These are phyloP conservation scores for Dipodascus geniculatus DNA, from an alignment of 805 yeast genomes.

Conservation along the genomic window DNA sequence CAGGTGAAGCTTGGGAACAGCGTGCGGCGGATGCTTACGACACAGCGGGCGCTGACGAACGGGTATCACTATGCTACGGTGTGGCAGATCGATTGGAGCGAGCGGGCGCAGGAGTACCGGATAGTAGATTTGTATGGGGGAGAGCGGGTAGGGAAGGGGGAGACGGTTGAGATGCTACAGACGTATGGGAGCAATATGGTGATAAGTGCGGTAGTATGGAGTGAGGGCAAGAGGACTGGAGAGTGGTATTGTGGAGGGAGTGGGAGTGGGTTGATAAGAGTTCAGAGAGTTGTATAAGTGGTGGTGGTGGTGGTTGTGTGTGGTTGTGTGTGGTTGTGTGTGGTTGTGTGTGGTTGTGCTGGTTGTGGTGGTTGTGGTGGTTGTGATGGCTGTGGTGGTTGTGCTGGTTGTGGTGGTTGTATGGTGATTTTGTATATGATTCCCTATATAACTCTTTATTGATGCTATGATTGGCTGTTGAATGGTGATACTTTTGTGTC, in stretches of 20 bases:
- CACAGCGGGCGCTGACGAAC: conserved; percentile 15
- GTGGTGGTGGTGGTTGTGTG: no score
- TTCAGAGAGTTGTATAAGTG: no score
- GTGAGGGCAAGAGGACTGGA: conserved; percentile 33
- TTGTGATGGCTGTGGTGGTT: no score
- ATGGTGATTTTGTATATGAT: no score
- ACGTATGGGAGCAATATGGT: conserved; percentile 38
- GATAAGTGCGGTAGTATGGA: conserved; percentile 47
- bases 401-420: no score
- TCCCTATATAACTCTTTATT: no score
- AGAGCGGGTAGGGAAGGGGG: conserved; percentile 20
- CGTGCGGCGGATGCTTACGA: conserved; percentile 22
- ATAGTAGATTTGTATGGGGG: conserved; percentile 31
- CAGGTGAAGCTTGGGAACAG: conserved; percentile 31
- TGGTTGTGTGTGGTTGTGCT: background rate
- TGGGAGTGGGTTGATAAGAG: conserved; percentile 37
- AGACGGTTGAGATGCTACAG: conserved; percentile 18
- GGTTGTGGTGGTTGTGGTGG: no score
- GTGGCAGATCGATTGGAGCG: conserved; percentile 30
- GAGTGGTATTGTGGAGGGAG: conserved; percentile 44
- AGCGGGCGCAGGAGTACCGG: conserved; percentile 27
- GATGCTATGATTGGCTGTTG: no score
- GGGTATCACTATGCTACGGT: conserved; percentile 15
- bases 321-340: background rate
- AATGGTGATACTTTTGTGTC: no score